Base-by-base conservation (phyloP, 352 stramenopile species). In the Bremia lactucae region DNA sequence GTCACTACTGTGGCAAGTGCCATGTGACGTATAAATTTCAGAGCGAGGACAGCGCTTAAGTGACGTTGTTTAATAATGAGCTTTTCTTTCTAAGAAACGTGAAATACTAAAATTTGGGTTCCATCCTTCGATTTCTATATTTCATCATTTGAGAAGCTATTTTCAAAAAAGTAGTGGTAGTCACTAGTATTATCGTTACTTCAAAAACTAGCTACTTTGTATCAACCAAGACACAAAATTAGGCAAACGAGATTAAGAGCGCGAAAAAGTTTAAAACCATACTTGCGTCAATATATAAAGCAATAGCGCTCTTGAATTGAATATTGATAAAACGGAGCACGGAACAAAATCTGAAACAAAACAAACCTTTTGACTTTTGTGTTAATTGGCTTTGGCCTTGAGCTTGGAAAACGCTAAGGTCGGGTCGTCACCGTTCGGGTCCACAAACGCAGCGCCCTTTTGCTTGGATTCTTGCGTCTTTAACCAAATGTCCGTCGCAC, bases 1-100 rank as follows among this genome's bases (percentile, higher is more conserved):
- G 96, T 53, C 97, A 98, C 81, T 98, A 98, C 85, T 99, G 96
- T 71, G 96, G 96, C 72, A 98, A 98, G 81, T 98, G 91, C 74
- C 84, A 95, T 72, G 93, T 96, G 62, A 98, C 95, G 20, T 98
- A 97, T 83, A 71, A 91, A 63, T 91, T 91, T 72, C 76, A 88
- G 72, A 60, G 64, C 48, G 73, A 86, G 58, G 69, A 74, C 52
- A 78, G 62, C 54, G 62, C 65, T 52, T 80, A 76, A 55, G 61
- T 47, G 55, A 43, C 52, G n/a, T 64, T 51, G 42, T 6, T 21
- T 7, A 28, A 28, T n/a, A n/a, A n/a, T 49, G 13, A 49, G 33
- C 24, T 42, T 3, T 29, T n/a, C n/a, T n/a, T n/a, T n/a, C n/a
- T n/a, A n/a, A n/a, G n/a, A n/a, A n/a, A n/a, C n/a, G n/a, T n/a